Base-by-base conservation (phyloP, 306 rosid genomes). In the Sicyos baderoa region DNA sequence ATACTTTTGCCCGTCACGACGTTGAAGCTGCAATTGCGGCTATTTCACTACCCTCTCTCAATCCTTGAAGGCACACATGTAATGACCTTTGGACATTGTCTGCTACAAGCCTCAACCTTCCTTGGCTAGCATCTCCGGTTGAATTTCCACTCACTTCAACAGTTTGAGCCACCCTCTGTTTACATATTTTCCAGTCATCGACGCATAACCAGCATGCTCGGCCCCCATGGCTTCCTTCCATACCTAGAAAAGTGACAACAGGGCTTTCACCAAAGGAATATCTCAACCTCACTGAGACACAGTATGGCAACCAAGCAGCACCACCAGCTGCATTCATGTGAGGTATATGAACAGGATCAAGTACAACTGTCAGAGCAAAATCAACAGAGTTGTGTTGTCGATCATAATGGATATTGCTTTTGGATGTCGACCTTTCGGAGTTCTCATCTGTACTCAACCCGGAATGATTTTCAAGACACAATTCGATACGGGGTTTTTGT, bases 171-270 rank as follows among this genome's bases (percentile, higher is more conserved):
- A 93, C 95, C 83, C 79, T 84, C 29, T 81, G 90, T 76, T 80
- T 88, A 75, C 97, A 93, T 75, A 84, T 88, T 76, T 93, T 96
- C 99, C 99, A 90, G 60, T 90, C 99, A 80, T 93, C 97, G 64
- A 62, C 76, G 13, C 82, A 91, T 68, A 75, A 85, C 94, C 96
- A 93, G 84, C 99, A 93, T 68, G 91, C 94, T 79, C 86, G 90
- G 68, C 97, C 96, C 52, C 99, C 97, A 75, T 93, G 99, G 89
- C 99, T 93, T 82, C 99, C 99, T 73, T 86, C 95, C 96, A 93
- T 88, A 29, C 89, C 87, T 54, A 90, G 84, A 81, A 90, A 93
- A 48, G 91, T 80, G 18, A 90, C 95, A 54, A 56, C 82, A 18
- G 82, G 79, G 73, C 25, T 89, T 74, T 93, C 99, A 0, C 91